Conservation (phyloP, 345 rosid species). For the Diplotaxis tenuifolia region DNA sequence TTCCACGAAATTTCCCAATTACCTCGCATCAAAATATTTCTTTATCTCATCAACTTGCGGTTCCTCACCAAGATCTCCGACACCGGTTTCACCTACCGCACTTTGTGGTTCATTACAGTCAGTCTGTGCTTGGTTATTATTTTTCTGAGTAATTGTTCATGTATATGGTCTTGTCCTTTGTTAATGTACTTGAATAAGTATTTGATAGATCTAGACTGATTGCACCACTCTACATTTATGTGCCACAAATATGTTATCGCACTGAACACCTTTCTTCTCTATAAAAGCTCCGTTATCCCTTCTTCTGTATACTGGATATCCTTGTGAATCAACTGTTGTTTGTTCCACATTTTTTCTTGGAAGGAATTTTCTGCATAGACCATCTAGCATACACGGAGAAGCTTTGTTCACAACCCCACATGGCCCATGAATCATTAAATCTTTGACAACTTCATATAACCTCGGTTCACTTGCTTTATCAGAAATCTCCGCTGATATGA, state of each 20-base stretch:
- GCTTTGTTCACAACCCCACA: not conserved
- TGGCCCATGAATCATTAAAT: not conserved
- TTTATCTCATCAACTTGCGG: not conserved
- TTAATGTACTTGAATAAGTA: not conserved
- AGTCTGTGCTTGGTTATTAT: not conserved
- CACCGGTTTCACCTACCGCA: not conserved
- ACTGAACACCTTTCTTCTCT: no score
- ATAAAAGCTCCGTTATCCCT: not conserved
- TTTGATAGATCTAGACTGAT: no score
- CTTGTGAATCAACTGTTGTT: not conserved
- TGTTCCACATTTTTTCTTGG: not conserved
- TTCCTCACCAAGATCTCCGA: not conserved
- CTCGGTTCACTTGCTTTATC: not conserved
- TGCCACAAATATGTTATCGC: no score
- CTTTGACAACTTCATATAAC: not conserved
- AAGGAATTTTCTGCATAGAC: not conserved
- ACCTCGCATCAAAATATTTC: not conserved
- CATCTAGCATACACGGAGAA: not conserved
- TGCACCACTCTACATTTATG: no score
- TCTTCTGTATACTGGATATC: not conserved
- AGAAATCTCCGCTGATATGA: not conserved
- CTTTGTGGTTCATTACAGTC: not conserved
- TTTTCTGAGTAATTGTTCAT: not conserved
- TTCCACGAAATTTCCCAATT: no score
- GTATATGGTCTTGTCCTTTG: not conserved